phyloP scores from a whole-genome alignment of 2,329 filamentous ascomycete species.

The Fusarium miscanthi region DNA sequence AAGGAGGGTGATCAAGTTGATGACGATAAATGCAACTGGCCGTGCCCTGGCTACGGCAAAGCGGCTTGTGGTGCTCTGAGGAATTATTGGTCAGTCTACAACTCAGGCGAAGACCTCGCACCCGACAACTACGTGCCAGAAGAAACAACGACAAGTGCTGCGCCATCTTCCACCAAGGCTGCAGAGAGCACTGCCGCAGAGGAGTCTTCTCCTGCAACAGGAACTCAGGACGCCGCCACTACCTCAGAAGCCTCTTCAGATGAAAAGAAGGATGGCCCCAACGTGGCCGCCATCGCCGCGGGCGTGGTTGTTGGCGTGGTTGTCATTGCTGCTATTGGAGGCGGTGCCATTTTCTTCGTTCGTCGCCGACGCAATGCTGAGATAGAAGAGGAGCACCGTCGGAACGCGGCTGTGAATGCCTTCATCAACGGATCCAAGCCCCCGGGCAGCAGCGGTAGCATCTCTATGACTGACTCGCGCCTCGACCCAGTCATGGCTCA shows the following conservation, averaged over 20 bases:
- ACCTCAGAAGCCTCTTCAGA: slow-evolving; percentile 1
- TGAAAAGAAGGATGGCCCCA: slow-evolving; percentile 59
- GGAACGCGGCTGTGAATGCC: slow-evolving; percentile 80
- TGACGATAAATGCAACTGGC: slow-evolving; percentile 70
- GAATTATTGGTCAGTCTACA: slow-evolving; percentile 59
- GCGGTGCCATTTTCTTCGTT: slow-evolving; percentile 78
- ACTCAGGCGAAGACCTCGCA: slow-evolving; percentile 59
- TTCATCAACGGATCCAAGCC: slow-evolving; percentile 76
- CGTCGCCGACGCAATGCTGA: slow-evolving; percentile 80
- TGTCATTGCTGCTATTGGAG: slow-evolving; percentile 71
- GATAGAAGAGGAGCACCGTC: slow-evolving; percentile 85
- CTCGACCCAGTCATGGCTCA: slow-evolving; percentile 89
- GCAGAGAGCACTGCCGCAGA: slow-evolving; percentile 34
- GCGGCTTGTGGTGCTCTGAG: slow-evolving; percentile 68
- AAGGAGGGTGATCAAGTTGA: slow-evolving; percentile 63
- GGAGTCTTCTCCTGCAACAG: neutral
- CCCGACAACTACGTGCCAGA: slow-evolving; percentile 42
- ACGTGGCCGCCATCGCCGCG: slow-evolving; percentile 85
- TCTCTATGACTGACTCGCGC: slow-evolving; percentile 83
- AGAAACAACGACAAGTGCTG: slow-evolving; percentile 26
- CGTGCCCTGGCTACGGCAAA: slow-evolving; percentile 71
- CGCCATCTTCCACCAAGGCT: slow-evolving; percentile 43
- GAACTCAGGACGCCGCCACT: slow-evolving; percentile 26
- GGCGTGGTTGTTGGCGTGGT: slow-evolving; percentile 89
- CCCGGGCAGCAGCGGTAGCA: slow-evolving; percentile 69